Base-by-base conservation (phyloP, 495 filamentous ascomycete species). In the Penicillium taxi region DNA sequence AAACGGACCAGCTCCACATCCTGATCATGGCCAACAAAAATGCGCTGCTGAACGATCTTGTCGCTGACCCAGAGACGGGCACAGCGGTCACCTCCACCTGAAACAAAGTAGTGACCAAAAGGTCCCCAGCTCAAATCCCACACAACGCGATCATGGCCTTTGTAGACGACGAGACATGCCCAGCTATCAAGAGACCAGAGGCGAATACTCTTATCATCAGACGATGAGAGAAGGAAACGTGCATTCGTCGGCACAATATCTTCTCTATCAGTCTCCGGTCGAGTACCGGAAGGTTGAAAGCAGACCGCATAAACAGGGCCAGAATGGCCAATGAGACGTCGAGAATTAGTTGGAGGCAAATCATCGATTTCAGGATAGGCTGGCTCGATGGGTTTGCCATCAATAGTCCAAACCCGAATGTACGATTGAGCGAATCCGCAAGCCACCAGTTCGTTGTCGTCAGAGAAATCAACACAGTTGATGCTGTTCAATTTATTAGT, bases 91-190 rank as follows among this genome's bases (percentile, higher is more conserved):
- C 82, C 79, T 5, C 82, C 83, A 4, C 76, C 82, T 12, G 84
- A 83, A n/a, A 80, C 74, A 55, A 98, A 98, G 62, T 96, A 98
- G 55, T 95, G 87, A 3, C 93, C 91, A 39, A 83, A 87, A 0
- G 93, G 93, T n/a, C 84, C 81, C 81, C 88, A 98, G 12, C 75
- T 72, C 4, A 95, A 67, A 42, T 89, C 83, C 76, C 85, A 91
- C 11, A 96, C 79, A 0, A 89, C 87, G 9, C 80, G 81, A 41
- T 91, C 81, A 44, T 96, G 89, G 12, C 82, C 83, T 56, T 86
- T 93, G 66, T 96, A 98, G 9, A 91, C 77, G 29, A 94, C 90
- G 42, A 96, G 73, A 47, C 83, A 91, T 23, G 83, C 70, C 82
- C 84, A 98, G 2, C 78, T 68, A 33, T 96, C 89, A 3, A 96